Percentiles rank a stretch among this genome's conserved stretches.
Conservation (phyloP, 129 eudicot genomes). For the Saposhnikovia divaricata region DNA sequence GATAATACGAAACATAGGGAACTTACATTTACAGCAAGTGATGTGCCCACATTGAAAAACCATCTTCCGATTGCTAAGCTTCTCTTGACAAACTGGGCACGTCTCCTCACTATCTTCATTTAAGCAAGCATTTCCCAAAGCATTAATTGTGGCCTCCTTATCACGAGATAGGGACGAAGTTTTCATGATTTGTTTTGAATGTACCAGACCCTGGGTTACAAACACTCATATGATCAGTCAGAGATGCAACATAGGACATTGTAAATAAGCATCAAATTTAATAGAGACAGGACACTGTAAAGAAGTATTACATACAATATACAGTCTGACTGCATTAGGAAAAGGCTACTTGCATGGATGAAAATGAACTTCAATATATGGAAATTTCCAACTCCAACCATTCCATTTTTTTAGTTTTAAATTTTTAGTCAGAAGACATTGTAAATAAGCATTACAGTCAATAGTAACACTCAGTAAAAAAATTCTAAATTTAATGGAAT, state of each 20-base stretch:
- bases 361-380: background rate
- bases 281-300: background rate
- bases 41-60: constrained; percentile 93
- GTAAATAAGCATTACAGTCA: background rate
- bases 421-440: background rate
- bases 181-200: constrained; percentile 34
- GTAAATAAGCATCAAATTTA: background rate
- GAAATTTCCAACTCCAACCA: background rate
- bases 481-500: background rate
- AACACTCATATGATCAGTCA: background rate
- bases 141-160: background rate
- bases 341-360: background rate
- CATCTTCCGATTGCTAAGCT: constrained; percentile 64
- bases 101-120: constrained; percentile 34
- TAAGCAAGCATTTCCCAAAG: constrained; percentile 23
- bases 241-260: background rate
- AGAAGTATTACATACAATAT: background rate
- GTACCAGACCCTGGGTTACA: constrained; percentile 62
- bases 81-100: constrained; percentile 96
- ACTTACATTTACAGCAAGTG: constrained; percentile 92
- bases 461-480: too few relatives aligned
- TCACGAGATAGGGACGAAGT: constrained; percentile 22
- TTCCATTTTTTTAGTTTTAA: background rate
- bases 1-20: constrained; percentile 4
- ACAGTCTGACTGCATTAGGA: background rate